Percentiles rank a stretch among this genome's conserved stretches.
phyloP scores from a whole-genome alignment of 305 asterid genomes.

The Withania somnifera region DNA sequence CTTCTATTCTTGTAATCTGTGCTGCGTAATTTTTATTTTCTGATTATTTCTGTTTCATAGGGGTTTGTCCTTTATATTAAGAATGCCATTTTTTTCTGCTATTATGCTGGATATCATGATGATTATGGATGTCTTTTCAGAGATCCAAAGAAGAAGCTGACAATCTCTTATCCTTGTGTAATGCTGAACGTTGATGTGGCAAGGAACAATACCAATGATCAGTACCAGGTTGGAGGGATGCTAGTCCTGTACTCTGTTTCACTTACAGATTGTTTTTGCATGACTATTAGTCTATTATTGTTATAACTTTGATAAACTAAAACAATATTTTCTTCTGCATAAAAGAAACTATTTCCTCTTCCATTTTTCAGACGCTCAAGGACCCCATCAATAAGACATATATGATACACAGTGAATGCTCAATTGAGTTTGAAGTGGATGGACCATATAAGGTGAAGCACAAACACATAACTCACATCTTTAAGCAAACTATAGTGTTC shows the following conservation, averaged over 20 bases:
- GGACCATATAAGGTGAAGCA: conserved; percentile 93
- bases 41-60: conserved; percentile 4
- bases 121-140: conserved; percentile 36
- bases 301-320: conserved; percentile 9
- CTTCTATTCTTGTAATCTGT: neutral
- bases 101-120: conserved; percentile 18
- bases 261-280: neutral
- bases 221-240: conserved; percentile 68
- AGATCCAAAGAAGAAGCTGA: conserved; percentile 68
- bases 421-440: conserved; percentile 98
- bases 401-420: conserved; percentile 88
- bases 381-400: conserved; percentile 72
- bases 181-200: conserved; percentile 99
- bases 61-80: conserved; percentile 11
- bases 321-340: conserved; percentile 7
- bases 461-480: conserved; percentile 17
- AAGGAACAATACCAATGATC: conserved; percentile 93
- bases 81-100: neutral
- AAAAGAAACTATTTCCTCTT: conserved; percentile 10
- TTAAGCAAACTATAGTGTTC: conserved; percentile 5
- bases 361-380: conserved; percentile 61
- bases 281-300: neutral
- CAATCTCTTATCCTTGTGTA: conserved; percentile 97
- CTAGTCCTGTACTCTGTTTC: conserved; percentile 12
- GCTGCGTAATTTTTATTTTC: neutral